phyloP scores from a whole-genome alignment of 2,329 filamentous ascomycete genomes.

The Monosporascus ibericus region DNA sequence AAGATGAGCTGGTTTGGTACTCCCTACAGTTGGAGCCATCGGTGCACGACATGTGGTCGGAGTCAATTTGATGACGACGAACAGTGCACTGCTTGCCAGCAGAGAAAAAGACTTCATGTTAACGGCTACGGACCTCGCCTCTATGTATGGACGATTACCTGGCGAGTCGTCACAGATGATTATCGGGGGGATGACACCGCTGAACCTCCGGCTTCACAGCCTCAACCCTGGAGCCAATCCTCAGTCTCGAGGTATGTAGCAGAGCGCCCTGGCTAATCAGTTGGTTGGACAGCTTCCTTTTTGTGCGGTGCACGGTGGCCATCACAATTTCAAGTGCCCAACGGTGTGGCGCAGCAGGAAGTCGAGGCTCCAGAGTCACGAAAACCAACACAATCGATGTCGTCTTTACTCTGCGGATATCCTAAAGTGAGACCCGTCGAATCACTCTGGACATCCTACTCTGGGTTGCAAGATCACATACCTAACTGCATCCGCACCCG shows the following conservation, averaged over 20 bases:
- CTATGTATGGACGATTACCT: conserved; percentile 11
- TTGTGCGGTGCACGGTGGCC: no score
- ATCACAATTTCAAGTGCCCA: no score
- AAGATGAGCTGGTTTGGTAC: conserved; percentile 8
- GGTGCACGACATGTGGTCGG: conserved; percentile 1
- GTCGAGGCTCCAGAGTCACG: no score
- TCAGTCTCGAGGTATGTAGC: background rate
- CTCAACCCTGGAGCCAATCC: background rate
- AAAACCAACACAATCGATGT: background rate
- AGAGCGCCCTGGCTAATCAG: no score
- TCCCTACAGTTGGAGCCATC: conserved; percentile 3
- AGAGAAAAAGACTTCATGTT: conserved; percentile 1
- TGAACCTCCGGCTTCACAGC: background rate
- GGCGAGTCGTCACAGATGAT: conserved; percentile 1
- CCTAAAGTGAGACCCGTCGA: background rate
- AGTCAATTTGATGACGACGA: background rate
- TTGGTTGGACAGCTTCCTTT: no score
- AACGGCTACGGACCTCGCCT: conserved; percentile 11
- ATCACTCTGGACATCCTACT: background rate
- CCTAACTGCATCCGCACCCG: background rate
- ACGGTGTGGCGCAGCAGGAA: no score
- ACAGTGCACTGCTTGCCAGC: conserved; percentile 2
- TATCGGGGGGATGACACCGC: background rate
- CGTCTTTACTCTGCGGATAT: background rate
- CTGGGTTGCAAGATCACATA: background rate